Conservation (phyloP, 495 filamentous ascomycete genomes). For the Trichoderma asperelloides region DNA sequence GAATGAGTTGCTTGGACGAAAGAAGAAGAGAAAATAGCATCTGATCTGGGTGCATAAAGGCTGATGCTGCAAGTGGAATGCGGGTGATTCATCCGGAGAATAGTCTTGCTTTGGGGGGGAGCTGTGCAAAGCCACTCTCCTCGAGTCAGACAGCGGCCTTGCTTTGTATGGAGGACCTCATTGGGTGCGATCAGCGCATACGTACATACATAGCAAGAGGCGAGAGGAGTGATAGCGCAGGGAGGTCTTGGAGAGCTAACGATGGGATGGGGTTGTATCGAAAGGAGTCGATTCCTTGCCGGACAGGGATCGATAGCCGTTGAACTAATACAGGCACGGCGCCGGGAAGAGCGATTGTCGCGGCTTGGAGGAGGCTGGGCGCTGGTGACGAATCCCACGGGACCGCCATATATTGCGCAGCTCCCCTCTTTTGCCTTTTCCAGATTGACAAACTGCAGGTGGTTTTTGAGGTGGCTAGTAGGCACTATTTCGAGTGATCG, state of each 20-base stretch:
- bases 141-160: background rate
- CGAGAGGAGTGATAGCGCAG: background rate
- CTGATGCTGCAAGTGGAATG: background rate
- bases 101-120: background rate
- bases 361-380: background rate
- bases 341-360: background rate
- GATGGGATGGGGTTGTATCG: background rate
- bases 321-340: background rate
- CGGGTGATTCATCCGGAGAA: background rate
- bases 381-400: no score
- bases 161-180: background rate
- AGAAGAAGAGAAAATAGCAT: background rate
- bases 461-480: no score
- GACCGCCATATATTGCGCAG: no score
- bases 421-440: no score
- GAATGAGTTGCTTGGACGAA: background rate
- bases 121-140: background rate
- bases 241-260: background rate
- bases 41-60: background rate
- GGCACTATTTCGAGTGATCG: no score
- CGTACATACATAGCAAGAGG: no score
- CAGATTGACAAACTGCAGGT: no score
- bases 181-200: background rate
- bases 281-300: background rate
- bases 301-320: background rate